A percentile compares a stretch with the other conserved stretches of the same genome.
These are phyloP conservation scores for Corrigiola litoralis DNA, from an alignment of 179 eudicot species.

Conservation along the genomic window DNA sequence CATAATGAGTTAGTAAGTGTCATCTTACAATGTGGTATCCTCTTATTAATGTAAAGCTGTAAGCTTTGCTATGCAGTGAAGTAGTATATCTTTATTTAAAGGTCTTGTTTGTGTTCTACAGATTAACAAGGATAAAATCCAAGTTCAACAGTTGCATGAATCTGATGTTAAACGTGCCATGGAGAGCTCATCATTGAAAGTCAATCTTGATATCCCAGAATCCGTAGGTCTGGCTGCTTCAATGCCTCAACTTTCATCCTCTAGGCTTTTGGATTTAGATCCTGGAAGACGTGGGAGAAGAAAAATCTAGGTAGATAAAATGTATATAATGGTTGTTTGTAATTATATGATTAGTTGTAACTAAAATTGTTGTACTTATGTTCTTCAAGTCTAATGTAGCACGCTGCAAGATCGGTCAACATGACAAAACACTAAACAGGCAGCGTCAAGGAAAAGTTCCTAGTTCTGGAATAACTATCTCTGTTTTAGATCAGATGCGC, in stretches of 20 bases:
- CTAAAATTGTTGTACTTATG: too few relatives aligned
- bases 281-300: conserved; percentile 72
- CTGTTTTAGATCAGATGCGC: too few relatives aligned
- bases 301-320: conserved; percentile 33
- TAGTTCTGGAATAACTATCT: too few relatives aligned
- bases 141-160: conserved; percentile 53
- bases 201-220: conserved; percentile 87
- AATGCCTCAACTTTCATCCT: conserved; percentile 40
- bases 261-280: conserved; percentile 76
- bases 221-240: conserved; percentile 65
- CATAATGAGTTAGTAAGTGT: conserved; percentile 70
- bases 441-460: too few relatives aligned
- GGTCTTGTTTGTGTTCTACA: conserved; percentile 26
- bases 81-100: background rate
- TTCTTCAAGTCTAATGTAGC: too few relatives aligned
- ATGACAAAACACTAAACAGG: too few relatives aligned
- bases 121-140: conserved; percentile 50
- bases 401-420: too few relatives aligned
- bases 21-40: background rate
- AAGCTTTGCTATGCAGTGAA: background rate
- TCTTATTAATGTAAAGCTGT: background rate
- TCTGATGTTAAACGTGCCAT: conserved; percentile 48
- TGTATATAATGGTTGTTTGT: conserved; percentile 4
- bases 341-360: too few relatives aligned
- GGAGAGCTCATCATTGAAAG: conserved; percentile 48